These are phyloP conservation scores for Chalaropsis thielavioides DNA, from an alignment of 2,329 filamentous ascomycete species.

Conservation along the genomic window DNA sequence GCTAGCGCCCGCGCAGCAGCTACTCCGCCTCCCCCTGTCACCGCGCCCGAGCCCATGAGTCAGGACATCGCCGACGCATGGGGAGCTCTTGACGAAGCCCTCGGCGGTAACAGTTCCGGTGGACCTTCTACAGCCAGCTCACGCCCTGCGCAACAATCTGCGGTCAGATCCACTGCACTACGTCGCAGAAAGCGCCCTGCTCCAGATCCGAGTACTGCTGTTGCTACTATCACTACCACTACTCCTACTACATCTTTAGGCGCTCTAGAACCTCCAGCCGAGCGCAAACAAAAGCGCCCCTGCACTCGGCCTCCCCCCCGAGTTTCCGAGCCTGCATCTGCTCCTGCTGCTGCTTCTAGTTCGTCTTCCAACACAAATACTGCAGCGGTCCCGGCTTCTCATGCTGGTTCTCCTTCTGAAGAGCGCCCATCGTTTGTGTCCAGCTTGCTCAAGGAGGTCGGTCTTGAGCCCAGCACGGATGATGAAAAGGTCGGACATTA, in stretches of 20 bases:
- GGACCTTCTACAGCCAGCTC: not conserved
- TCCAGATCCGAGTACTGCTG: not conserved
- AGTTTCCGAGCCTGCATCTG: conserved; percentile 28
- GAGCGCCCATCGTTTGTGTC: conserved; percentile 67
- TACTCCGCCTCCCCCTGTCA: not conserved
- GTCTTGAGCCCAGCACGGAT: conserved; percentile 45
- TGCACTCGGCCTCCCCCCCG: conserved; percentile 50
- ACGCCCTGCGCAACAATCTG: not conserved
- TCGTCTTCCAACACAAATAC: not conserved
- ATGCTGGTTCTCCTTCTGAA: conserved; percentile 21
- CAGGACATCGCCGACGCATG: conserved; percentile 72
- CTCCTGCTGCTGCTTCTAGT: conserved; percentile 14
- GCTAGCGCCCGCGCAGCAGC: not conserved
- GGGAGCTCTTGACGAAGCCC: conserved; percentile 78
- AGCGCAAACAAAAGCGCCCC: conserved; percentile 76
- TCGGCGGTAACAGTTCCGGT: conserved; percentile 32
- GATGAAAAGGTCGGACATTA: conserved; percentile 37
- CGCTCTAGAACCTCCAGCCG: conserved; percentile 34
- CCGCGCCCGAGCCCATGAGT: not conserved
- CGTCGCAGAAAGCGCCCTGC: conserved; percentile 2
- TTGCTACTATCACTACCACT: not conserved
- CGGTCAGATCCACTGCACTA: not conserved
- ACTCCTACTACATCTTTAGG: not conserved
- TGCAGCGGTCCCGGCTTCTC: not conserved
- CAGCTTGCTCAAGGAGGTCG: conserved; percentile 77